phyloP scores from a whole-genome alignment of 169 alveolate species.

The Babesia gibsoni region DNA sequence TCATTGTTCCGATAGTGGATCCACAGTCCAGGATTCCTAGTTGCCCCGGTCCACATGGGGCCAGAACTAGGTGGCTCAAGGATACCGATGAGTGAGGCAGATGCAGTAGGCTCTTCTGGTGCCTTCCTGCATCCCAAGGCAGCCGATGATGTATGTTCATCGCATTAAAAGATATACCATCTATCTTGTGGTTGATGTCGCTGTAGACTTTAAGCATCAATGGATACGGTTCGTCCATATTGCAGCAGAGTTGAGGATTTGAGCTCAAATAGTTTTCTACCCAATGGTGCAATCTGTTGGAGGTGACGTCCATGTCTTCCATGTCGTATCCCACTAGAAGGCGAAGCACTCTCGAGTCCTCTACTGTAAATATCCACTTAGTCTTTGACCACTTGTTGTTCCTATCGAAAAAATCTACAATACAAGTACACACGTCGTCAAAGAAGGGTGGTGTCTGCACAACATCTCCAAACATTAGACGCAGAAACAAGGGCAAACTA shows the following conservation, averaged over 20 bases:
- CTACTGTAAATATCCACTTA: constrained; percentile 73
- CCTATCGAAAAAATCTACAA: constrained; percentile 69
- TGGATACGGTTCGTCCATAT: constrained; percentile 63
- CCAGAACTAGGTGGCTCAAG: constrained; percentile 79
- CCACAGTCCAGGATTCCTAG: constrained; percentile 82
- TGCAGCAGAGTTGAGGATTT: constrained; percentile 66
- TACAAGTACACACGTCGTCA: constrained; percentile 76
- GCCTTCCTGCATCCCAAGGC: constrained; percentile 91
- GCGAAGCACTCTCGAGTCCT: constrained; percentile 64
- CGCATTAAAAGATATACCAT: constrained; percentile 68
- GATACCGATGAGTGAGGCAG: constrained; percentile 89
- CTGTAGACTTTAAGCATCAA: constrained; percentile 64
- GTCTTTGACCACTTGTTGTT: constrained; percentile 68
- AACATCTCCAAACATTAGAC: constrained; percentile 70
- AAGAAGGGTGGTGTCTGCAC: constrained; percentile 74
- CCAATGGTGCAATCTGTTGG: constrained; percentile 71
- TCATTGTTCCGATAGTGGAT: constrained; percentile 89
- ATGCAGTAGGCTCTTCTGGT: constrained; percentile 81
- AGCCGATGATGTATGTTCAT: constrained; percentile 68
- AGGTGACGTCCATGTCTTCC: constrained; percentile 25
- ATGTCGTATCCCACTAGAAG: constrained; percentile 67
- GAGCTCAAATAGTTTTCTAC: constrained; percentile 68
- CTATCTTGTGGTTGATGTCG: constrained; percentile 74
- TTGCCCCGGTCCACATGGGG: constrained; percentile 60
- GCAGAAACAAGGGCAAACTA: constrained; percentile 69